A percentile compares a stretch with the other conserved stretches of the same genome.
Conservation (phyloP, 495 filamentous ascomycete species). For the Daldinia concentrica region DNA sequence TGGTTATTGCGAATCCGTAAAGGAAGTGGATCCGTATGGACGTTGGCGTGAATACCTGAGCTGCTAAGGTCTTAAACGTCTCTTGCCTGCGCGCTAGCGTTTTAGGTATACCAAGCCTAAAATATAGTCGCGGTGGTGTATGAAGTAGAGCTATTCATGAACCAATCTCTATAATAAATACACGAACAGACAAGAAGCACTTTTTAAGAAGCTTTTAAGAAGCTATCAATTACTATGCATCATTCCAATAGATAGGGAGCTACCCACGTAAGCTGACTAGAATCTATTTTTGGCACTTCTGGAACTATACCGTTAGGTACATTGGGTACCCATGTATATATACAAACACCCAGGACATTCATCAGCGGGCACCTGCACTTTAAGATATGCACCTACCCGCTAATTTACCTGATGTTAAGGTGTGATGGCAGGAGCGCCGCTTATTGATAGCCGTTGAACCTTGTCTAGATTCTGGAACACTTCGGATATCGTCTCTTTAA, state of each 20-base stretch:
- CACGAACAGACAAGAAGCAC: not conserved
- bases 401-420: conserved; percentile 7
- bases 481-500: not conserved
- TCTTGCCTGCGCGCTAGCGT: not conserved
- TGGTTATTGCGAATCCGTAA: not conserved
- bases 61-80: not conserved
- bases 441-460: conserved; percentile 14
- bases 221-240: not conserved
- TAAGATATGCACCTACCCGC: conserved; percentile 12
- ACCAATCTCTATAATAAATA: not conserved
- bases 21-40: not conserved
- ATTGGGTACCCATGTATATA: not conserved
- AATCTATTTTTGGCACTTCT: not conserved
- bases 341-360: not conserved
- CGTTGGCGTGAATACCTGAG: not conserved
- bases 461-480: conserved; percentile 21
- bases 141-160: not conserved
- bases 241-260: not conserved
- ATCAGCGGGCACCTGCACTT: not conserved
- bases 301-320: not conserved
- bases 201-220: too few species aligned
- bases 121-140: not conserved
- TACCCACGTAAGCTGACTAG: not conserved
- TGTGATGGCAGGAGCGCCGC: conserved; percentile 1
- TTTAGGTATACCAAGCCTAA: not conserved